Base-by-base conservation (phyloP, 2,329 filamentous ascomycete genomes). In the Pseudogymnoascus sp. region DNA sequence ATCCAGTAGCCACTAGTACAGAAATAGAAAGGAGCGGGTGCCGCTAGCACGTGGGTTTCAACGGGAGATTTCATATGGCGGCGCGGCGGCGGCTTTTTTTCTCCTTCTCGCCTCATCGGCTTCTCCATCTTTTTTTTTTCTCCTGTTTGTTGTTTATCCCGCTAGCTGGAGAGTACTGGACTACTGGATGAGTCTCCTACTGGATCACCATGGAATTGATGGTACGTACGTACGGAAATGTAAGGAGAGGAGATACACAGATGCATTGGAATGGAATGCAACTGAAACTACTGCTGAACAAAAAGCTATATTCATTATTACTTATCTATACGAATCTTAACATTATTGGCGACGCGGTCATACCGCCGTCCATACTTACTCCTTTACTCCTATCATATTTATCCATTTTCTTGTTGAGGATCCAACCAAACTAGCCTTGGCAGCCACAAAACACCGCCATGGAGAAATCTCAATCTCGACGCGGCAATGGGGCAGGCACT, bases 11-110 rank as follows among this genome's bases (percentile, higher is more conserved):
- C 5, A 14, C 50, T 56, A 56, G 28, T 1, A 34, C 50, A 14
- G 4, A 56, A 56, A 18, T 56, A 34, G 50, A 18, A 34, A 34
- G 28, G 28, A 21, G 10, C 14, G 8, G n/a, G 14, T 1, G 50
- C 50, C 50, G 50, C 50, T 56, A 56, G 50, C 50, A 34, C 50
- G 50, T 56, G 46, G 46, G 46, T 56, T 56, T 56, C 25, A 56
- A 56, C 46, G 46, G 46, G 46, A 56, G 46, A 56, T 56, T 56
- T 56, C 46, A 56, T 56, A 56, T 56, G 44, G 44, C 44, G 42
- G 42, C 42, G 11, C 21, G 21, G 21, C 21, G 16, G 40, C 42
- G 44, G 42, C 42, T 53, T 53, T 53, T 56, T 56, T 56, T 56
- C 25, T 16, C 25, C 46, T 56, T 34, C 50, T 56, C 50, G 50